A percentile compares a stretch with the other conserved stretches of the same genome.
Evolutionary conservation across 495 filamentous ascomycete species (phyloP).

Genomic region (Trichoderma asperelloides): DNA sequence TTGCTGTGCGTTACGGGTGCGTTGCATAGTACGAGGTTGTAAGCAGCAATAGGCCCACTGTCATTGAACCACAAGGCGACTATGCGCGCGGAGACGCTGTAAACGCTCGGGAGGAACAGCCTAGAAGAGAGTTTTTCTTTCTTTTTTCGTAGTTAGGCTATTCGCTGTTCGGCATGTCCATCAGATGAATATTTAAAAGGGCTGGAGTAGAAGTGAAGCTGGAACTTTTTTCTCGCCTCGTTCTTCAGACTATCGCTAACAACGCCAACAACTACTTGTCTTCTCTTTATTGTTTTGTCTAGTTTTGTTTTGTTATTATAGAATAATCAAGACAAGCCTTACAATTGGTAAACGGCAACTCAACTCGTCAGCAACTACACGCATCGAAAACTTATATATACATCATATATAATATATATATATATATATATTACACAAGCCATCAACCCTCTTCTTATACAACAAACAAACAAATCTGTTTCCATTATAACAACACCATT

Average conservation of each 20-base stretch:
- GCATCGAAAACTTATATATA: background rate
- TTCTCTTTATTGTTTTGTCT: too few species aligned
- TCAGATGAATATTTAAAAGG: background rate
- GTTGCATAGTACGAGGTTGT: too few species aligned
- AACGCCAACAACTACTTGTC: too few species aligned
- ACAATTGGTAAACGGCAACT: too few species aligned
- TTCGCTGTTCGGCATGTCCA: background rate
- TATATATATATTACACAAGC: background rate
- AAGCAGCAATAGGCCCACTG: too few species aligned
- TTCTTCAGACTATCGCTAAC: too few species aligned
- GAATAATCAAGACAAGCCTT: too few species aligned
- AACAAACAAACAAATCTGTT: too few species aligned
- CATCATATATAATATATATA: background rate
- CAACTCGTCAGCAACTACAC: too few species aligned
- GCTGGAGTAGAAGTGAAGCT: background rate
- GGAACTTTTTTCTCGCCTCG: too few species aligned
- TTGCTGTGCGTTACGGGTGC: background rate
- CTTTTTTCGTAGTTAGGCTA: background rate
- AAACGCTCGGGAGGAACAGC: background rate
- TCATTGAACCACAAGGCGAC: background rate
- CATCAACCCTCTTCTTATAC: background rate
- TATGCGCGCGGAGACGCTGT: background rate
- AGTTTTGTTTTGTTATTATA: too few species aligned
- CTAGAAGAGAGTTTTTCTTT: background rate
- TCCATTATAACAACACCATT: background rate